Evolutionary conservation across 768 basidiomycete genomes (phyloP), one percentile per base, ranked within the genome.

Genomic region (Ramaria rubella): DNA sequence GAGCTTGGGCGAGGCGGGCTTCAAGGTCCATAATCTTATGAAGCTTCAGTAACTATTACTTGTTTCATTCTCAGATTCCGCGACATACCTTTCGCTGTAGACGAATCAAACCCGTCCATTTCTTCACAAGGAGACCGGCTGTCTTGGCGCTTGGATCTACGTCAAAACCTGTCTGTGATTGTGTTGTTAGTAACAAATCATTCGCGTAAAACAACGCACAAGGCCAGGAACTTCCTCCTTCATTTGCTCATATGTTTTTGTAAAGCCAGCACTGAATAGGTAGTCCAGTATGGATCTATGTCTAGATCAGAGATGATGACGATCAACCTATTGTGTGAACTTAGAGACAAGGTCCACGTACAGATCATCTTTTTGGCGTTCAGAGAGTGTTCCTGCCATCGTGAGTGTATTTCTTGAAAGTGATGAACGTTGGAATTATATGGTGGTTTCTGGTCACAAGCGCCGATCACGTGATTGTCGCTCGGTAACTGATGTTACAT

Each of bases 41-140:
- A 36, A 34, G 30, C 5, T n/a, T 29, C 30, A 49, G 17, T 29
- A 40, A 23, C 59, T 24, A 55, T n/a, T n/a, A n/a, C n/a, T n/a
- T 14, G 24, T 8, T 23, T 34, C 24, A 34, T 19, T 23, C 24
- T 19, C 36, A 38, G 3, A 12, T 14, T 44, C 48, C n/a, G 12
- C n/a, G 34, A 61, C 67, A 60, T 59, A 87, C 92, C 84, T 94
- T 95, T 79, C 94, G 91, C 76, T 97, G 94, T 68, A 97, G 71
- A 61, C 94, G 81, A 58, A 97, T 94, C 33, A 96, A 91, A 67
- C 87, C 90, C 48, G 90, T 95, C 94, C 94, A 97, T 71, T 97
- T 97, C 85, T 95, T 95, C 76, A 92, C 94, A 59, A 97, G 73
- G 56, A 97, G 73, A 1, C 93, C 94, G 1, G 85, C 83, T 64